Evolutionary conservation across 2,329 filamentous ascomycete species (phyloP), one percentile per base, ranked within the genome.

Genomic region (Neofusicoccum umdonicola): DNA sequence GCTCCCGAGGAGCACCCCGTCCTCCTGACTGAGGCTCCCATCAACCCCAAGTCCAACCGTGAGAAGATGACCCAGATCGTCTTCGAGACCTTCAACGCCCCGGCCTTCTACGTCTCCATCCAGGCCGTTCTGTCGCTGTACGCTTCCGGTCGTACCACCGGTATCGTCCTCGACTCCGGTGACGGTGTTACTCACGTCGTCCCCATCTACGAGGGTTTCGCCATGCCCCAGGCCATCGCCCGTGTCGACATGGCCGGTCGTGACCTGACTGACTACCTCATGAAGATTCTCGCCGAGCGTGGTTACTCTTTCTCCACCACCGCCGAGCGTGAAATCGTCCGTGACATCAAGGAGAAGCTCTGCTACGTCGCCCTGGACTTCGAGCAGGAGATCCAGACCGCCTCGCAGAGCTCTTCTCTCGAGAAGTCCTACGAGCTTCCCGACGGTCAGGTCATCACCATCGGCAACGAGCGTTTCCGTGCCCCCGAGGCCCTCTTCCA

Each of bases 41-140:
- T 99, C 90, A 99, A 99, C 90, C 95, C 95, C 83, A 98, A 98
- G 89, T 96, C 92, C 87, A 99, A 99, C 89, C 92, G 95, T 90
- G 95, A 99, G 89, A 99, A 99, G 93, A 99, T 99, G 95, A 98
- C 95, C 75, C 95, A 99, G 87, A 99, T 99, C 73, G 93, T 99
- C 82, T 99, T 99, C 87, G 95, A 99, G 90, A 99, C 95, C 77
- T 99, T 99, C 90, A 98, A 99, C 87, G 94, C 95, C 77, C 95
- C 95, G 74, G 95, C 95, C 76, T 98, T 99, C 90, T 99, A 99
- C 88, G 95, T 99, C 87, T 98, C 95, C 79, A 99, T 99, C 83
- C 94, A 98, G 89, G 95, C 95, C 81, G 95, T 99, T 72, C 88
- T 99, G 77, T 99, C 95, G 71, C 91, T 99, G 82, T 99, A 99